Evolutionary conservation across 148 eudicot species (phyloP), one percentile per base, ranked within the genome.

Genomic region (Salicornia ramosissima): DNA sequence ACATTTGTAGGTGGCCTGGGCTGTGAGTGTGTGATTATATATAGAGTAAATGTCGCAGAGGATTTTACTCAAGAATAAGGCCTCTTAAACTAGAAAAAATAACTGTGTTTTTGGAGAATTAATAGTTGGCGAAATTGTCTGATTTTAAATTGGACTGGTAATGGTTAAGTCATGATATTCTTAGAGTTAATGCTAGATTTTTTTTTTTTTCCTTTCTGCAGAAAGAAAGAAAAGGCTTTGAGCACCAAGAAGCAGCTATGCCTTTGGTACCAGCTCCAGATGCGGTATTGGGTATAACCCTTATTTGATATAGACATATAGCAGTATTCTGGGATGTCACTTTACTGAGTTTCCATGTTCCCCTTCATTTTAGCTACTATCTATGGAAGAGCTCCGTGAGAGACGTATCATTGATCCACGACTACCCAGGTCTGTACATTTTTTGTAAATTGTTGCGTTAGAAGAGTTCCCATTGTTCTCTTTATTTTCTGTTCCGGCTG

Each of bases 151-250:
- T 63, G 68, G 56, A 10, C 49, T 21, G 55, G 18, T 43, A 54
- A 53, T 64, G 30, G 30, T 21, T 21, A 61, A 12, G 3, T 14
- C 4, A 8, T 13, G 14, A 59, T 59, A 15, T 47, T 26, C 42
- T 19, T 46, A n/a, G 36, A 25, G 64, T 40, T 67, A 45, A 34
- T 33, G 21, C 66, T 68, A 26, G 63, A n/a, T 39, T 74, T 64
- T 22, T 57, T 24, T 63, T 63, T 46, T 22, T 57, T 24, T 63
- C 58, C 46, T 45, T 64, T 67, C 39, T 80, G 65, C 91, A 95
- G 99, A 91, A 88, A 82, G 96, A 87, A 65, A 91, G 88, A 71
- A 75, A 72, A n/a, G 91, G 91, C 25, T 95, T 91, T 83, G 90
- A 83, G 65, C 99, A 95, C 81, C 99, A 95, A 80, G 82, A 74